Base-by-base conservation (phyloP, 169 alveolate species). In the Neospora caninum region DNA sequence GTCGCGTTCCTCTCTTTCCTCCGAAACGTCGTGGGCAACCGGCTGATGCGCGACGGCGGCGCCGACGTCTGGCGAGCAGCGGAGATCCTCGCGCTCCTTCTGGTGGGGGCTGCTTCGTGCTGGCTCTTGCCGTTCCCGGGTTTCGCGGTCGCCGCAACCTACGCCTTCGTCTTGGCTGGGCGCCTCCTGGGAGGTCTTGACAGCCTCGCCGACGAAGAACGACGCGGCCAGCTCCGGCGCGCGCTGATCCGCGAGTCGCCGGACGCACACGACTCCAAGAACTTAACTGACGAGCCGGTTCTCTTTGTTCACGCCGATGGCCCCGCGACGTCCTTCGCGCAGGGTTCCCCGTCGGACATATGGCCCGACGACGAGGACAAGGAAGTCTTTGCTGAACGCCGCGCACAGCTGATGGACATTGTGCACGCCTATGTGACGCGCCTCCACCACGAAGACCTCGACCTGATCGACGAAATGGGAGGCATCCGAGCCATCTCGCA, bases 381-480 rank as follows among this genome's bases (percentile, higher is more conserved):
- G 64, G 92, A 80, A 22, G 86, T 43, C 10, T 92, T 83, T 7
- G 84, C 38, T 2, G 88, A 73, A 39, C 88, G 88, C 36, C 69
- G 91, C 92, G 42, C 36, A 34, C 70, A 88, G 36, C 80, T 93
- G 84, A 67, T 86, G 39, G 93, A 88, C 41, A 82, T 94, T 13
- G 96, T 94, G 43, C 88, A 73, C 29, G 95, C 96, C 42, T 94
- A 94, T 42, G 96, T 94, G 38, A 91, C 95, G 9, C 67, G 96
- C 27, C 45, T 92, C 34, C 80, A 80, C 34, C 82, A 88, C 89
- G 96, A 93, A 41, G 96, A 95, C 41, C 54, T 94, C 67, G 70
- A 73, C 38, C 34, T 94, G 43, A 93, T 91, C 13, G 78, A 94
- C 54, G 54, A 78, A 73, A 41, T 91, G 88, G 97, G 97, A 10